These are phyloP conservation scores for Setaria viridis DNA, from an alignment of 202 grass and related monocot species.

Conservation along the genomic window DNA sequence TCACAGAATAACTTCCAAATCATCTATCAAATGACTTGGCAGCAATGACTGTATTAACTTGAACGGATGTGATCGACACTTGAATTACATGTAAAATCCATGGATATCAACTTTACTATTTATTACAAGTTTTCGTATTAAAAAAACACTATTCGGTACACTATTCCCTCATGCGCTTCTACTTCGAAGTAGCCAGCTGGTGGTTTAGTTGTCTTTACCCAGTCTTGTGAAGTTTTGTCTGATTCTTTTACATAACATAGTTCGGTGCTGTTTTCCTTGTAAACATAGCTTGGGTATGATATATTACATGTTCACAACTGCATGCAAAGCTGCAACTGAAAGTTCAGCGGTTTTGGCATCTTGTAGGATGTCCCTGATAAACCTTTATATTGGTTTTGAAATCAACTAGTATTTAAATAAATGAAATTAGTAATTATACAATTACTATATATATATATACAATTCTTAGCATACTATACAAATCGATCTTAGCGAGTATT, in stretches of 20 bases:
- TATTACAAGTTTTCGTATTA: background rate
- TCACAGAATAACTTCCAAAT: background rate
- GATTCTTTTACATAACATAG: background rate
- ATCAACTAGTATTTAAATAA: no score
- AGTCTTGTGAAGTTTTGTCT: background rate
- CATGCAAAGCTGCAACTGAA: slow-evolving; percentile 2
- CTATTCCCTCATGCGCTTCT: background rate
- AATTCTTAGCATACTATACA: no score
- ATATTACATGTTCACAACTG: background rate
- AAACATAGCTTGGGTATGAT: background rate
- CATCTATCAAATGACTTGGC: slow-evolving; percentile 13
- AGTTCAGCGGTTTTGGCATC: background rate
- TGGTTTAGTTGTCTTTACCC: background rate
- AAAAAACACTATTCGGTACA: background rate
- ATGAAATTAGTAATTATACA: no score
- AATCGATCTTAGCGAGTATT: no score
- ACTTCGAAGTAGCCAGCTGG: background rate
- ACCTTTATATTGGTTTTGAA: no score
- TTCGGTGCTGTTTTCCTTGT: background rate
- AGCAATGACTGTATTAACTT: background rate
- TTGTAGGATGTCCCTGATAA: background rate
- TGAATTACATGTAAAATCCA: background rate
- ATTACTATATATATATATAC: no score
- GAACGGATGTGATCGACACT: background rate
- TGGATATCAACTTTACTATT: background rate